Evolutionary conservation across 352 stramenopile genomes (phyloP), one percentile per base, ranked within the genome.

Genomic region (Phytophthora multivora): DNA sequence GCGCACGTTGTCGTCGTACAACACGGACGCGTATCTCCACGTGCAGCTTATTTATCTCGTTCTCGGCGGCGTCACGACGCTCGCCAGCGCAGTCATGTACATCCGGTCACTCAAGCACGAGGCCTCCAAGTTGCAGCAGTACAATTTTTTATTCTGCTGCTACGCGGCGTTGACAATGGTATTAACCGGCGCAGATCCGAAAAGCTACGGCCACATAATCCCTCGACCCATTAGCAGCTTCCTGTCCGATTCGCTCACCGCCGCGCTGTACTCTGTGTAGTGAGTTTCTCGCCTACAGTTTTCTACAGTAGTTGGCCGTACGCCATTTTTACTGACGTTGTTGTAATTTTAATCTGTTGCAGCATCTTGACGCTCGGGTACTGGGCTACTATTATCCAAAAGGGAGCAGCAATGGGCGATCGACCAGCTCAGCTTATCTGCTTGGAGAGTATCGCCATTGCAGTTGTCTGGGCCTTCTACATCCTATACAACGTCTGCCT

Each of bases 261-360:
- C 70, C 4, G 69, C 69, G 11, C 63, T 82, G 21, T 79, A 79
- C 63, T 74, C 73, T 6, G 67, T 82, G 36, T 82, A 76, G 69
- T 79, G 69, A 39, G 70, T 79, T 40, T 77, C 36, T 10, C 11
- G 42, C 2, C n/a, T 35, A 13, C 5, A 52, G n/a, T 2, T 46
- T 18, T 31, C 23, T 7, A n/a, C n/a, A n/a, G n/a, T n/a, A 19
- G 15, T 25, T 8, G 10, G 1, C n/a, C 1, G 5, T 16, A 39
- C 42, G 16, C 6, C 28, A 43, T 33, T 35, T 7, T 25, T 21
- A 25, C 56, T 66, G 54, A 66, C 23, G 15, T 48, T 26, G 23
- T 16, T 28, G 26, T 15, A 4, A 25, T 58, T 12, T 60, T n/a
- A n/a, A 25, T 31, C 10, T 49, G 10, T 15, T 58, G 12, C 46